Base-by-base conservation (phyloP, 2,329 filamentous ascomycete species). In the Simplicillium sp. region DNA sequence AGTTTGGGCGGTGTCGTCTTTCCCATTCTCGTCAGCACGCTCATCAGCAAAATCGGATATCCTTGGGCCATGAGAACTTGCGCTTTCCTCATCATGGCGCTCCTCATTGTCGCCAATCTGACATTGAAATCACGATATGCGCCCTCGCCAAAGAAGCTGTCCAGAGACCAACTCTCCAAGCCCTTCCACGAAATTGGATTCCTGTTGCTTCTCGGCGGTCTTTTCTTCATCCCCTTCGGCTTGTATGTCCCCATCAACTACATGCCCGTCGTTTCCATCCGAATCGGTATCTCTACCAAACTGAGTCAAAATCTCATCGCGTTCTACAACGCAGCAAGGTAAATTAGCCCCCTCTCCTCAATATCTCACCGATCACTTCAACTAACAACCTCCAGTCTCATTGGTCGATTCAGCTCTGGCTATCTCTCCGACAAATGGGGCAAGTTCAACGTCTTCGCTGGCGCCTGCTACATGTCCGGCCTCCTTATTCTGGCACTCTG, bases 401-500 rank as follows among this genome's bases (percentile, higher is more conserved):
- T 53, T 36, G 51, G 52, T 4, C 48, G 52, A 15, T 46, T 45
- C 7, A 36, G 49, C 5, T 53, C 53, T 1, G 48, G 46, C 18
- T 38, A 41, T 15, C 25, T 54, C 7, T 54, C 48, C 18, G 54
- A 57, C 37, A 50, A 37, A 16, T 34, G 52, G 31, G 55, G 54
- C 3, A 44, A 41, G 36, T 57, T 52, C 50, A 57, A 58, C 44
- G 48, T 54, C 45, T 54, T 54, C 40, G 66, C 70, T 37, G 54
- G 69, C 13, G 60, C 71, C 42, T 64, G 63, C 20, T 56, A 58
- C 20, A 40, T 66, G 37, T 60, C 69, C n/a, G 48, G 49, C 13
- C 45, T 55, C 29, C 43, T 55, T 11, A 46, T 54, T 16, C 45
- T 60, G 14, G 52, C 46, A 34, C 47, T 76, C 18, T 60, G 58